Base-by-base conservation (phyloP, 768 basidiomycete genomes). In the Crassisporium funariophilum region DNA sequence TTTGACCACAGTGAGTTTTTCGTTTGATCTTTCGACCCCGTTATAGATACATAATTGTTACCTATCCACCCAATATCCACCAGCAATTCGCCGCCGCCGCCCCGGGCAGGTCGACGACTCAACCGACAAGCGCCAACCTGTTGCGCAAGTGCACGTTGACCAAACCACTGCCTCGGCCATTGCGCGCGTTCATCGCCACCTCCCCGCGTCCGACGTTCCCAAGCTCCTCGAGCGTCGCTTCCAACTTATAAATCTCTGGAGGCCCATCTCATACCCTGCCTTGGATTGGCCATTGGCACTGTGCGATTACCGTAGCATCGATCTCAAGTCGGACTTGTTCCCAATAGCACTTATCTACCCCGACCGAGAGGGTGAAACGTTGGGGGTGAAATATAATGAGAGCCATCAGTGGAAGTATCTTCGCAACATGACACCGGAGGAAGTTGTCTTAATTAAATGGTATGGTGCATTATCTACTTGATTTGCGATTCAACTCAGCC, bases 171-270 rank as follows among this genome's bases (percentile, higher is more conserved):
- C 53, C 16, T 70, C 78, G 1, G 60, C 79, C 0, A 64, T 69
- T 9, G 69, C 64, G 5, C 74, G 81, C 7, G 77, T 82, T 1
- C 71, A 74, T 44, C 68, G 72, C 4, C 79, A 82, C 51, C 69
- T 82, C 8, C 78, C 78, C 12, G 59, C 70, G 0, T 59, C 57
- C 0, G 78, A 82, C 3, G 79, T 58, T 0, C 61, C 69, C 2
- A 64, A 62, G 12, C 68, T 81, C 23, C 60, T 81, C 12, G 61
- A 70, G 47, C 66, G 69, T 15, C 74, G 79, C 1, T 80, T 78
- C 67, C 79, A 81, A 46, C 79, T 83, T 23, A 75, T 83, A 47
- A 83, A 82, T 53, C 67, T 83, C 20, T 83, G 82, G 82, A 67
- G 82, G 2, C 80, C 82, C 4, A 81, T 82, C 38, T 58, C 55